Evolutionary conservation across 129 eudicot genomes (phyloP).

Genomic region (Arctium minus): DNA sequence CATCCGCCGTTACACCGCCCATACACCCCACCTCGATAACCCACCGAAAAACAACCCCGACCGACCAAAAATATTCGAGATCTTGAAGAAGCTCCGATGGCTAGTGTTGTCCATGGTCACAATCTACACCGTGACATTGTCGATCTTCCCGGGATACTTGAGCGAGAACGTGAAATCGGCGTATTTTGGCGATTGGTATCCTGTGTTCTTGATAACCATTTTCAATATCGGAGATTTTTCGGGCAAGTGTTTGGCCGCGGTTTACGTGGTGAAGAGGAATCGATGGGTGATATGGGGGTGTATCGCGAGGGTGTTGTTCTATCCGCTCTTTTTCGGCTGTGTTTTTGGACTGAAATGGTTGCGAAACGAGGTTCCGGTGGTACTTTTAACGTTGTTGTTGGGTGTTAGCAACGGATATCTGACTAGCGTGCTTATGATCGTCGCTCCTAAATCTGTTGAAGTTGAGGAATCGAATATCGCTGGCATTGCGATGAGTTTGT

Average conservation of each 20-base stretch:
- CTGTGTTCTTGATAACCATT: slow-evolving; percentile 22
- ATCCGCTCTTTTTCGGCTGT: slow-evolving; percentile 34
- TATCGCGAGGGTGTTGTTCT: slow-evolving; percentile 32
- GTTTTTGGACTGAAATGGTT: slow-evolving; percentile 43
- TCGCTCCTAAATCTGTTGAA: slow-evolving; percentile 20
- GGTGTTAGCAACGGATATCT: slow-evolving; percentile 48
- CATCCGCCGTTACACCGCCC: slow-evolving; percentile 11
- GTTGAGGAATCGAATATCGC: slow-evolving; percentile 34
- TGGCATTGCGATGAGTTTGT: slow-evolving; percentile 34
- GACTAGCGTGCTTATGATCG: slow-evolving; percentile 31
- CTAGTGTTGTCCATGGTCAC: slow-evolving; percentile 4
- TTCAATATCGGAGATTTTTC: slow-evolving; percentile 29
- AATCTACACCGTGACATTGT: slow-evolving; percentile 30
- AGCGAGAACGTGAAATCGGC: slow-evolving; percentile 26
- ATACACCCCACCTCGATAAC: neutral
- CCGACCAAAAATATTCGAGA: neutral
- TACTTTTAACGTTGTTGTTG: slow-evolving; percentile 25
- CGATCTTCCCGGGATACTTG: slow-evolving; percentile 36
- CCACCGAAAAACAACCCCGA: neutral
- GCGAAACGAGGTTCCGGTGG: slow-evolving; percentile 24
- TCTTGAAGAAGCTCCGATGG: slow-evolving; percentile 11
- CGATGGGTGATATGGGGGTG: slow-evolving; percentile 35
- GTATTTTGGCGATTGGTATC: slow-evolving; percentile 38
- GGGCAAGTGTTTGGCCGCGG: slow-evolving; percentile 23
- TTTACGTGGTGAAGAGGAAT: slow-evolving; percentile 16